Percentiles rank a stretch among this genome's conserved stretches.
These are phyloP conservation scores for Peterozyma toletana DNA, from an alignment of 805 yeast genomes.

Conservation along the genomic window DNA sequence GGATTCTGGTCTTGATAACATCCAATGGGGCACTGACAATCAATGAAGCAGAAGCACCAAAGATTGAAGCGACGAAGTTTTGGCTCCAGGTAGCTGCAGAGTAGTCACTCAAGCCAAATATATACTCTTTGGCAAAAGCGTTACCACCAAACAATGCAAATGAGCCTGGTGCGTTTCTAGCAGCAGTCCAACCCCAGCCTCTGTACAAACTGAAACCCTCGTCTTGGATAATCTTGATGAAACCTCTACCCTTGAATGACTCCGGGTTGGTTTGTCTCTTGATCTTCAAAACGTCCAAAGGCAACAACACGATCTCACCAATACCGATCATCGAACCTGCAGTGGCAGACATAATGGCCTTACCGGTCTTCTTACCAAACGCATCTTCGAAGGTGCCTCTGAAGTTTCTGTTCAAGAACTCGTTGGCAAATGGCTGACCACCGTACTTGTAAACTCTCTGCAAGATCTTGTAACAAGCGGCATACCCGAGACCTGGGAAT, in stretches of 20 bases:
- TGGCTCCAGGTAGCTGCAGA: constrained; percentile 90
- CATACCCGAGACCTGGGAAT: constrained; percentile 97
- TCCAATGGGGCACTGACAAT: constrained; percentile 97
- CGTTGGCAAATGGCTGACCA: constrained; percentile 98
- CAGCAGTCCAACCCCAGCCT: constrained; percentile 99
- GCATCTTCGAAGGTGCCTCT: constrained; percentile 59
- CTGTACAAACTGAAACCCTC: constrained; percentile 92
- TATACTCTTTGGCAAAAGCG: constrained; percentile 96
- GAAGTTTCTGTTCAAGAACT: constrained; percentile 73
- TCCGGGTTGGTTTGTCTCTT: constrained; percentile 99
- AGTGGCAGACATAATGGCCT: constrained; percentile 93
- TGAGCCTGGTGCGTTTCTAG: constrained; percentile 98
- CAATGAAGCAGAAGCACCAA: constrained; percentile 95
- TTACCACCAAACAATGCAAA: constrained; percentile 98
- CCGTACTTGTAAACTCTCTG: constrained; percentile 99
- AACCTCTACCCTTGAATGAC: constrained; percentile 97
- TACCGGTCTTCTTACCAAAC: constrained; percentile 93
- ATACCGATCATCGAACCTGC: constrained; percentile 97
- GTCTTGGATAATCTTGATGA: constrained; percentile 74
- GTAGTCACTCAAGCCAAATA: constrained; percentile 81
- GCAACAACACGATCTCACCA: constrained; percentile 93
- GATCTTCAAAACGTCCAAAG: constrained; percentile 93
- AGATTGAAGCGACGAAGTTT: constrained; percentile 89
- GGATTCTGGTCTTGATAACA: constrained; percentile 97
- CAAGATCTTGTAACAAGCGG: constrained; percentile 92